A percentile compares a stretch with the other conserved stretches of the same genome.
Conservation (phyloP, 2,329 filamentous ascomycete genomes). For the Dactylonectria estremocensis region DNA sequence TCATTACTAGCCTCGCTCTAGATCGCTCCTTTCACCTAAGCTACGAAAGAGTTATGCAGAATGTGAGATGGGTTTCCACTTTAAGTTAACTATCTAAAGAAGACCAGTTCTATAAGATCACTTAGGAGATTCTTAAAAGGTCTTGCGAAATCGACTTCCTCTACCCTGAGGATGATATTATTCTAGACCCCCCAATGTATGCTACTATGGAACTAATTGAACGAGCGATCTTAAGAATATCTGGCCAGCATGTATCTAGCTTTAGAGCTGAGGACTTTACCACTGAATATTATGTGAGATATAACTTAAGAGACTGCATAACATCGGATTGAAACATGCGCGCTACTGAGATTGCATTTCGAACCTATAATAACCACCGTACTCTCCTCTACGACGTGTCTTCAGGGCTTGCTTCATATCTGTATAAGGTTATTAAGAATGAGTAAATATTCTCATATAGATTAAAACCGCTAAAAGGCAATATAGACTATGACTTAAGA, state of each 20-base stretch:
- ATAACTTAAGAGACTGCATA: conserved; percentile 25
- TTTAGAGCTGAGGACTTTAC: conserved; percentile 43
- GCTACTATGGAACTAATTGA: conserved; percentile 22
- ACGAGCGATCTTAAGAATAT: conserved; percentile 33
- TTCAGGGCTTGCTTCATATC: not conserved
- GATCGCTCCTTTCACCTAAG: conserved; percentile 63
- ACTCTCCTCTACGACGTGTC: not conserved
- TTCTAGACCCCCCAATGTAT: not conserved
- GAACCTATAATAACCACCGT: not conserved
- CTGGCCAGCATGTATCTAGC: conserved; percentile 26
- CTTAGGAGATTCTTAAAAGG: not conserved
- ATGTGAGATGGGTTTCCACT: conserved; percentile 57
- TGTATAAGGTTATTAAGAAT: conserved; percentile 21
- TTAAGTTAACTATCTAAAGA: conserved; percentile 63
- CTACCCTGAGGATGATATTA: conserved; percentile 1
- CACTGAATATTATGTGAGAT: conserved; percentile 24
- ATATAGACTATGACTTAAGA: conserved; percentile 35
- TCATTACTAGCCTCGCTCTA: conserved; percentile 21
- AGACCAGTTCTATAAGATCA: conserved; percentile 53
- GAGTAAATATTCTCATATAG: no score
- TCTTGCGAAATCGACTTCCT: conserved; percentile 31
- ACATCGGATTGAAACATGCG: not conserved
- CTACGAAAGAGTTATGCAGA: conserved; percentile 61
- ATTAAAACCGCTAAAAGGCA: not conserved
- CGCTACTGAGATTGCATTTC: not conserved